phyloP scores from a whole-genome alignment of 352 stramenopile species.

The Nothophytophthora sp. region DNA sequence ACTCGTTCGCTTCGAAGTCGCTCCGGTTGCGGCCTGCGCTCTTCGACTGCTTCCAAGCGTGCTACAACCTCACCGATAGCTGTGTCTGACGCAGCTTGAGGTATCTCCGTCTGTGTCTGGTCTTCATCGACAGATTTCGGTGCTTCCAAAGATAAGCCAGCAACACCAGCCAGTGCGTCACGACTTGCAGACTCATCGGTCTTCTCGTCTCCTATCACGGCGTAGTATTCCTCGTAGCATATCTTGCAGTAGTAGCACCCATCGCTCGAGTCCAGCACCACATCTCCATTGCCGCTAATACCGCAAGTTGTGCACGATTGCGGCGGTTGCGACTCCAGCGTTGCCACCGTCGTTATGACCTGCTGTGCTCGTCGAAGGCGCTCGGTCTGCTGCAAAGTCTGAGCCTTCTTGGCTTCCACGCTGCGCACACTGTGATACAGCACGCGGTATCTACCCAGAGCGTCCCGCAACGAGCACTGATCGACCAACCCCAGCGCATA shows the following conservation, averaged over 20 bases:
- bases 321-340: background rate
- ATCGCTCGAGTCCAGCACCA: slow-evolving; percentile 65
- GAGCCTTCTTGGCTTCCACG: slow-evolving; percentile 14
- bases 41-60: background rate
- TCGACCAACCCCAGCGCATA: slow-evolving; percentile 58
- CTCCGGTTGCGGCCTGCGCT: background rate
- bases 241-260: slow-evolving; percentile 63
- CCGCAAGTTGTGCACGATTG: slow-evolving; percentile 57
- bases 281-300: slow-evolving; percentile 2
- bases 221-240: slow-evolving; percentile 78
- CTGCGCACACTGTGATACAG: slow-evolving; percentile 30
- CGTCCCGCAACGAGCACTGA: slow-evolving; percentile 27
- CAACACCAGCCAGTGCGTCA: background rate
- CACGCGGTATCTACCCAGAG: slow-evolving; percentile 21
- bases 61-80: background rate
- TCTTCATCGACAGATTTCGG: background rate
- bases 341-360: background rate
- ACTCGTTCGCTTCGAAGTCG: slow-evolving; percentile 25
- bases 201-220: slow-evolving; percentile 2
- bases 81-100: background rate
- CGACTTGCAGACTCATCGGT: background rate
- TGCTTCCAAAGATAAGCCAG: too few species aligned
- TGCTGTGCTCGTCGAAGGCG: slow-evolving; percentile 4
- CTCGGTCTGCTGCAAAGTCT: slow-evolving; percentile 14
- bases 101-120: background rate